Conservation (phyloP, 2,329 filamentous ascomycete genomes). For the Aspergillus persii region DNA sequence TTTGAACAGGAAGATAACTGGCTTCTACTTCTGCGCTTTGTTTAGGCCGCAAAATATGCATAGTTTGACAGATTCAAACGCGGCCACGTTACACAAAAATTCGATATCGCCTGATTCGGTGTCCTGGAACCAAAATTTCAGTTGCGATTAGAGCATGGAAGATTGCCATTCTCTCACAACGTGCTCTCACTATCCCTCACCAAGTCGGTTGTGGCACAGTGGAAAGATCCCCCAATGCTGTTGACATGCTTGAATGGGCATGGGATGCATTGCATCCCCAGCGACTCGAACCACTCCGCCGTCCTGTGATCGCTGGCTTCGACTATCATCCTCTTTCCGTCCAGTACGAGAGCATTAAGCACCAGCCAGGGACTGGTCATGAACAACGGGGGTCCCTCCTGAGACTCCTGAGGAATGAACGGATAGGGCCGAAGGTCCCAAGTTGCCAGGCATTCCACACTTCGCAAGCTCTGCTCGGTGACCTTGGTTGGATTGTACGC, state of each 20-base stretch:
- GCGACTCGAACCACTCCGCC: constrained; percentile 2
- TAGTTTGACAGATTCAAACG: too few relatives aligned
- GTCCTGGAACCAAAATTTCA: too few relatives aligned
- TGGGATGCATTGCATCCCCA: constrained; percentile 20
- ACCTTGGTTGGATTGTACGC: too few relatives aligned
- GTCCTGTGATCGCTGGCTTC: neutral
- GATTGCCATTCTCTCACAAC: too few relatives aligned
- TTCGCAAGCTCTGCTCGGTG: too few relatives aligned
- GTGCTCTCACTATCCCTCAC: neutral
- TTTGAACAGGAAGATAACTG: too few relatives aligned
- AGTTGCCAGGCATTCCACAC: too few relatives aligned
- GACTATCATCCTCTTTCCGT: neutral
- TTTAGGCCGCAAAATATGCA: too few relatives aligned
- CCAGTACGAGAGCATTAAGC: neutral
- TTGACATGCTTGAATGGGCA: constrained; percentile 33
- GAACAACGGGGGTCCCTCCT: neutral
- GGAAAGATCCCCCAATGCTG: constrained; percentile 33
- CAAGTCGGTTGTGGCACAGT: constrained; percentile 29
- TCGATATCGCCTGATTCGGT: too few relatives aligned
- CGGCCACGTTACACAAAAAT: too few relatives aligned
- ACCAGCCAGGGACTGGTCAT: neutral
- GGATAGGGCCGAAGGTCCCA: neutral
- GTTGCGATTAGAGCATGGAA: too few relatives aligned
- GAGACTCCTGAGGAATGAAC: neutral
- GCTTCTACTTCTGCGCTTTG: too few relatives aligned